phyloP scores from a whole-genome alignment of 1,284 basidiomycete genomes.

The Cystobasidium pallidum region DNA sequence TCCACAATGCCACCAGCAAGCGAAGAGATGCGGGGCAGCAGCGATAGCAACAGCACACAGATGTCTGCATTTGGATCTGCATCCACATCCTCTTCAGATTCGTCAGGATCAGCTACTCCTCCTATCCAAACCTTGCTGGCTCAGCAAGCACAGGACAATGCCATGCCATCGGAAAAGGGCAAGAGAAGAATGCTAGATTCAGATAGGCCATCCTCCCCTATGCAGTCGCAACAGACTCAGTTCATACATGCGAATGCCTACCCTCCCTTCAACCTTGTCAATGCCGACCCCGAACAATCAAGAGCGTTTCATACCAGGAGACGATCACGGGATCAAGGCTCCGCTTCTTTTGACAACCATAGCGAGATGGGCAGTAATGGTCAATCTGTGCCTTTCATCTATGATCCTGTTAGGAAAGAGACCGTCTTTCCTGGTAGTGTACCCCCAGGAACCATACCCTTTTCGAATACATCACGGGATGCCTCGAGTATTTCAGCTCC shows the following conservation, averaged over 20 bases:
- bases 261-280: conserved; percentile 35
- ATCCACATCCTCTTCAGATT: conserved; percentile 2
- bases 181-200: conserved; percentile 29
- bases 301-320: conserved; percentile 10
- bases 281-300: conserved; percentile 21
- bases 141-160: conserved; percentile 18
- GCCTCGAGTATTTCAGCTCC: background rate
- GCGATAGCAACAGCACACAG: background rate
- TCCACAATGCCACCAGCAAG: conserved; percentile 1
- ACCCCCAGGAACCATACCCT: conserved; percentile 25
- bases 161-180: conserved; percentile 1
- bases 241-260: conserved; percentile 36
- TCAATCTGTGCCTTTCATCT: conserved; percentile 22
- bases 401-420: conserved; percentile 14
- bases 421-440: conserved; percentile 19
- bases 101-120: conserved; percentile 26
- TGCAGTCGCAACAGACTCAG: background rate
- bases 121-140: conserved; percentile 19
- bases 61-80: background rate
- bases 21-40: background rate
- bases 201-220: background rate
- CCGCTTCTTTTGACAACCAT: background rate
- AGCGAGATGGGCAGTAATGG: background rate
- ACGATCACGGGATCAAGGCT: background rate
- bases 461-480: background rate